These are phyloP conservation scores for Blastomyces silverae DNA, from an alignment of 2,329 filamentous ascomycete species.

Conservation along the genomic window DNA sequence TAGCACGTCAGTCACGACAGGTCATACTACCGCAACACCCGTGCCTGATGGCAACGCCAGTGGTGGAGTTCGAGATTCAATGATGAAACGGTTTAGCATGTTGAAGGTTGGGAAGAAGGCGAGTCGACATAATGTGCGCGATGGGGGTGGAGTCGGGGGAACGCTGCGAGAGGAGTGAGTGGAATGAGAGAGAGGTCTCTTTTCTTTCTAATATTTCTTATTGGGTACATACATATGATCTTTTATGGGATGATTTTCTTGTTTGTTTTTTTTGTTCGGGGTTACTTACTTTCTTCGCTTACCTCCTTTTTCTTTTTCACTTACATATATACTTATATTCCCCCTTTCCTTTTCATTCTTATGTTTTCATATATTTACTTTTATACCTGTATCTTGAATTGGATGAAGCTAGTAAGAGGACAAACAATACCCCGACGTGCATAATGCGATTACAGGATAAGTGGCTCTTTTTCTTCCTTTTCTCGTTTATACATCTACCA, in stretches of 20 bases:
- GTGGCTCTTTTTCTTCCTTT: not conserved
- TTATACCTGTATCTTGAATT: not conserved
- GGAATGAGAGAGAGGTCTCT: not conserved
- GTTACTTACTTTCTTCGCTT: not conserved
- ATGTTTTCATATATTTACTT: slow-evolving; percentile 13
- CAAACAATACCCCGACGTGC: not conserved
- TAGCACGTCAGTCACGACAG: not conserved
- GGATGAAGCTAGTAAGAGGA: not conserved
- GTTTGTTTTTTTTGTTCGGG: not conserved
- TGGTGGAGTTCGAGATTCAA: slow-evolving; percentile 49
- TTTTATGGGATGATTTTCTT: slow-evolving; percentile 1
- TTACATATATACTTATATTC: slow-evolving; percentile 2
- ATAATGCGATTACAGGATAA: not conserved
- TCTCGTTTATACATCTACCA: not conserved
- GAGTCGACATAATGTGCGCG: slow-evolving; percentile 48
- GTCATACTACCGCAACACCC: not conserved
- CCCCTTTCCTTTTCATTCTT: slow-evolving; percentile 6
- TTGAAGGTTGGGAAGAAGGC: slow-evolving; percentile 67
- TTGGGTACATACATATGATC: slow-evolving; percentile 3
- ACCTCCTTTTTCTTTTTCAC: slow-evolving; percentile 7
- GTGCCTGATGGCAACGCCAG: slow-evolving; percentile 3
- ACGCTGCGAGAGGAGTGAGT: slow-evolving; percentile 35
- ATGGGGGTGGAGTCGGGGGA: slow-evolving; percentile 22
- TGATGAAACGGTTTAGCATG: slow-evolving; percentile 72
- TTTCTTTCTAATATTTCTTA: slow-evolving; percentile 7